Conservation (phyloP, 108 stramenopile species). For the Conticribra guillardii region DNA sequence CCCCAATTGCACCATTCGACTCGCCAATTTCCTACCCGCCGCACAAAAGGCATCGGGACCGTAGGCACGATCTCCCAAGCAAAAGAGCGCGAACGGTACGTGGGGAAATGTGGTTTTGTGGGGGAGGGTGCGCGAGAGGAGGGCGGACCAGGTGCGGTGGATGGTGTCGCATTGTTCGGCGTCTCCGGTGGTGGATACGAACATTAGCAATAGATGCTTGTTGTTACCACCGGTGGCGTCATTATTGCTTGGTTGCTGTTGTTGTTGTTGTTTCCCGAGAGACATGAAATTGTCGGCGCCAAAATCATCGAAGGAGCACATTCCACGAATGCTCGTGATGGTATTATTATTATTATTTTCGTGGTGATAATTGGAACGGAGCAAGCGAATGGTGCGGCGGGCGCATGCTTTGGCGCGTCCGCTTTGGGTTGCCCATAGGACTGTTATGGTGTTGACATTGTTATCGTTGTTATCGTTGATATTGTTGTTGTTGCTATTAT, state of each 20-base stretch:
- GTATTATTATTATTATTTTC: too few species aligned
- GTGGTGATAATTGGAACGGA: constrained; percentile 34
- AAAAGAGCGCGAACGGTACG: constrained; percentile 68
- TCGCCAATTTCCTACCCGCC: constrained; percentile 83
- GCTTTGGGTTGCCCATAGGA: constrained; percentile 81
- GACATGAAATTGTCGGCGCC: constrained; percentile 35
- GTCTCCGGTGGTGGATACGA: constrained; percentile 88
- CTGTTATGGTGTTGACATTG: constrained; percentile 21
- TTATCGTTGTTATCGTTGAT: background rate
- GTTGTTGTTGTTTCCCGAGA: constrained; percentile 3
- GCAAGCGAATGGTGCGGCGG: constrained; percentile 68
- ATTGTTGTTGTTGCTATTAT: background rate
- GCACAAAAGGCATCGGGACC: constrained; percentile 84
- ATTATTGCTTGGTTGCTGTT: too few species aligned
- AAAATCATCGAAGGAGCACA: constrained; percentile 67
- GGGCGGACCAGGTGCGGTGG: constrained; percentile 59
- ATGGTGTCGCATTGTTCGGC: constrained; percentile 83
- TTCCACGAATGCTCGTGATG: constrained; percentile 36
- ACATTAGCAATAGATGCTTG: constrained; percentile 50
- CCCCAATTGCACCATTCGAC: constrained; percentile 77
- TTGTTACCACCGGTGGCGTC: too few species aligned
- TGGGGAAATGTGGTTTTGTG: constrained; percentile 35
- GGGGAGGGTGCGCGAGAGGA: constrained; percentile 70
- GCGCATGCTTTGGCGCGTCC: constrained; percentile 88
- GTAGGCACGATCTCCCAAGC: constrained; percentile 87